Evolutionary conservation across 2,329 filamentous ascomycete species (phyloP).

Genomic region (Colletotrichum noveboracense): DNA sequence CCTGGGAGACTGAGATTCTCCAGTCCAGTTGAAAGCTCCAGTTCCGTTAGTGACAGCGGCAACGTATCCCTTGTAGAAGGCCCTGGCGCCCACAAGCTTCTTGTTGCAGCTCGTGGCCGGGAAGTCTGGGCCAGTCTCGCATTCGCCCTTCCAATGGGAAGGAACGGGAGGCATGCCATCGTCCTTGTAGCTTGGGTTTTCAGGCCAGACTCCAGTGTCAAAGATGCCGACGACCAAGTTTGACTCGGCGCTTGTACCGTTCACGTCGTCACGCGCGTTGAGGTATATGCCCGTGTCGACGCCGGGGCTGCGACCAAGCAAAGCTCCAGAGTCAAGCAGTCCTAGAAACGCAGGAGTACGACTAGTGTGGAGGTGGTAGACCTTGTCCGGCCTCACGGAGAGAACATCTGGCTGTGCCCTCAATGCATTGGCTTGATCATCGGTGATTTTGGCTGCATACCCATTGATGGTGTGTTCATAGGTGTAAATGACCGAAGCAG

Average conservation of each 20-base stretch:
- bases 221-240: slow-evolving; percentile 14
- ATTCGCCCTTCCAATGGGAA: slow-evolving; percentile 13
- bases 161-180: slow-evolving; percentile 6
- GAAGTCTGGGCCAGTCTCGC: neutral
- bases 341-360: slow-evolving; percentile 11
- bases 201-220: slow-evolving; percentile 18
- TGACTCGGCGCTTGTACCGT: neutral
- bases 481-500: slow-evolving; percentile 6
- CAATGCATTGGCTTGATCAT: neutral
- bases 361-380: slow-evolving; percentile 8
- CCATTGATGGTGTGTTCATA: slow-evolving; percentile 14
- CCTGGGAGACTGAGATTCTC: neutral
- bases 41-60: neutral
- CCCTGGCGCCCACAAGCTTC: slow-evolving; percentile 19
- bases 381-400: neutral
- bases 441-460: slow-evolving; percentile 14
- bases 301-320: neutral
- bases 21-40: neutral
- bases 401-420: slow-evolving; percentile 3
- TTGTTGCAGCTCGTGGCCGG: slow-evolving; percentile 13
- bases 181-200: slow-evolving; percentile 18
- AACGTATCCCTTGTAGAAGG: slow-evolving; percentile 1
- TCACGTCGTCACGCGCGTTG: neutral
- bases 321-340: neutral
- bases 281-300: neutral